phyloP scores from a whole-genome alignment of 2,329 filamentous ascomycete species.

The Aureobasidium sp. region DNA sequence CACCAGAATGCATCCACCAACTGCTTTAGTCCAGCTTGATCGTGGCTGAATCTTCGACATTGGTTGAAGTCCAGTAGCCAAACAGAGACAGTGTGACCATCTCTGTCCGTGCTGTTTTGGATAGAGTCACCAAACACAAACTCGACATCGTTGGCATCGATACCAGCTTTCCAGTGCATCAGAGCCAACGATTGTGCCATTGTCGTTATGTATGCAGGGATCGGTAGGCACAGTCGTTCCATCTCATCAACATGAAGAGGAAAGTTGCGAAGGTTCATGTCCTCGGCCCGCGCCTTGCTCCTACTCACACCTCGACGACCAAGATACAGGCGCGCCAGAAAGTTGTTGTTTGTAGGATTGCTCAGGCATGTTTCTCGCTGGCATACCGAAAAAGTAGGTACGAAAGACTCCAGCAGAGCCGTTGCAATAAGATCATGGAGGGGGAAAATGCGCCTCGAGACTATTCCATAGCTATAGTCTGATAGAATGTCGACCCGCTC shows the following conservation, averaged over 20 bases:
- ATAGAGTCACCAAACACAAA: slow-evolving; percentile 38
- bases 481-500: neutral
- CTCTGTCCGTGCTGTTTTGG: no score
- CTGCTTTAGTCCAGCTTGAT: slow-evolving; percentile 33
- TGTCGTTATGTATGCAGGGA: slow-evolving; percentile 28
- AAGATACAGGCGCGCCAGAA: slow-evolving; percentile 42
- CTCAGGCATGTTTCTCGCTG: neutral
- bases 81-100: slow-evolving; percentile 7
- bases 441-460: neutral
- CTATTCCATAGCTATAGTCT: neutral
- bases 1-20: slow-evolving; percentile 33
- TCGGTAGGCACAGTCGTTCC: slow-evolving; percentile 31
- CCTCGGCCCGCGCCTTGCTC: slow-evolving; percentile 14
- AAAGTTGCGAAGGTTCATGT: slow-evolving; percentile 40
- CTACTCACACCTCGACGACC: slow-evolving; percentile 26
- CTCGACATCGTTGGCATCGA: slow-evolving; percentile 47
- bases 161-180: slow-evolving; percentile 38
- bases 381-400: neutral
- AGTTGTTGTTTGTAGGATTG: slow-evolving; percentile 22
- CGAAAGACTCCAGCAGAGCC: neutral
- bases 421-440: neutral
- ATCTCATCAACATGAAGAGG: slow-evolving; percentile 45
- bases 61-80: slow-evolving; percentile 49
- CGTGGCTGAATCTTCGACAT: slow-evolving; percentile 43
- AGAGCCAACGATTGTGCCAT: slow-evolving; percentile 44